Base-by-base conservation (phyloP, 164 flowering plant species). In the Chimonanthus praecox region DNA sequence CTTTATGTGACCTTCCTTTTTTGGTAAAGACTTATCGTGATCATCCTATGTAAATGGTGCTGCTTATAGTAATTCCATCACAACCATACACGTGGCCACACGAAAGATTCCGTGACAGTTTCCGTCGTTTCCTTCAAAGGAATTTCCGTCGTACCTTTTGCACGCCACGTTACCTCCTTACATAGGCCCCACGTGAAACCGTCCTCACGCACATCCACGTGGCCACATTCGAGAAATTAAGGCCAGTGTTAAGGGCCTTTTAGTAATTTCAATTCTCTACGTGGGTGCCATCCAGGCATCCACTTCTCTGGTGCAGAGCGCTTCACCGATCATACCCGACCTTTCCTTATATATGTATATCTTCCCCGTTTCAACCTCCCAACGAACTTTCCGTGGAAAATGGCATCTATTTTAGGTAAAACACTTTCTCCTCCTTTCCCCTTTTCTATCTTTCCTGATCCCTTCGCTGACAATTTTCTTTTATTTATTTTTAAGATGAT, bases 401-500 rank as follows among this genome's bases (percentile, higher is more conserved):
- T 54, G 60, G 60, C 2, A 4, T 10, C 60, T 13, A n/a, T 4
- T 4, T 10, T 9, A 54, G 60, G 60, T 54, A 54, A 54, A 10
- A 9, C 16, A 3, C 60, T 54, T 54, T 54, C 60, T n/a, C 16
- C 60, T 54, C 16, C 60, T 54, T 54, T 54, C 16, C 60, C 60
- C 4, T 54, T 54, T 54, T n/a, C 16, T n/a, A 11, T 54, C 60
- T 54, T 54, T 54, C 6, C 16, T 54, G 60, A 1, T 4, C 60
- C 11, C 16, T 13, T n/a, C 2, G 60, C 60, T 11, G 60, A 54
- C 4, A 54, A 15, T 54, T n/a, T 49, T 49, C 51, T 49, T 13
- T 54, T 9, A n/a, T 54, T 9, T 33, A 8, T 20, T 51, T 2
- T 60, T 15, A 47, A 77, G 83, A 72, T 8, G 78, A 72, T 0